Evolutionary conservation across 805 yeast genomes (phyloP).

Genomic region (Metschnikowia gelsemii): DNA sequence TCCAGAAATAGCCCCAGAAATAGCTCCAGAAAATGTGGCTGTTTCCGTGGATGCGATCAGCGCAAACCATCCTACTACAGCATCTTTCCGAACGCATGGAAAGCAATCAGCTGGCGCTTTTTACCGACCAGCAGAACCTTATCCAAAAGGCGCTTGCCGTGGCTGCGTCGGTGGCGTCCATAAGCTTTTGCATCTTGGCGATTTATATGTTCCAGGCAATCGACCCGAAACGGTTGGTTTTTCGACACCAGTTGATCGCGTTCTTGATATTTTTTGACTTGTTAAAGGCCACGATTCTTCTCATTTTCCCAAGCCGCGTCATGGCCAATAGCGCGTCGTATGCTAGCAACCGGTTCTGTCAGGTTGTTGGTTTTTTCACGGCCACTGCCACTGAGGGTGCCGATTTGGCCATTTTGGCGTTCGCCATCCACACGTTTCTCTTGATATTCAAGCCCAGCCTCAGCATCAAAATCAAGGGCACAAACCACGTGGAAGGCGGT

Average conservation of each 20-base stretch:
- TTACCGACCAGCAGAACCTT: constrained; percentile 28
- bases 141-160: constrained; percentile 40
- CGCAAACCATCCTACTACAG: constrained; percentile 3
- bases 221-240: constrained; percentile 60
- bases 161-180: constrained; percentile 38
- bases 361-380: constrained; percentile 77
- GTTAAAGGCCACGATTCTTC: constrained; percentile 64
- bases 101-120: constrained; percentile 28
- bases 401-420: constrained; percentile 75
- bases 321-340: constrained; percentile 44
- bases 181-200: constrained; percentile 52
- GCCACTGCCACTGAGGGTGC: constrained; percentile 82
- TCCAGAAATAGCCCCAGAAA: no score
- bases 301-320: constrained; percentile 67
- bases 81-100: constrained; percentile 13
- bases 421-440: constrained; percentile 80
- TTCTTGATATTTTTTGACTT: constrained; percentile 72
- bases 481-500: constrained; percentile 63
- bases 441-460: constrained; percentile 64
- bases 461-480: constrained; percentile 40
- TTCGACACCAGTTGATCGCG: constrained; percentile 69
- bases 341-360: constrained; percentile 51
- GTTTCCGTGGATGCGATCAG: constrained; percentile 1
- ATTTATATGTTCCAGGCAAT: constrained; percentile 61
- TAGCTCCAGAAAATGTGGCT: constrained; percentile 1